Evolutionary conservation across 257 asterid species (phyloP).

Genomic region (Solanum paucissectum): DNA sequence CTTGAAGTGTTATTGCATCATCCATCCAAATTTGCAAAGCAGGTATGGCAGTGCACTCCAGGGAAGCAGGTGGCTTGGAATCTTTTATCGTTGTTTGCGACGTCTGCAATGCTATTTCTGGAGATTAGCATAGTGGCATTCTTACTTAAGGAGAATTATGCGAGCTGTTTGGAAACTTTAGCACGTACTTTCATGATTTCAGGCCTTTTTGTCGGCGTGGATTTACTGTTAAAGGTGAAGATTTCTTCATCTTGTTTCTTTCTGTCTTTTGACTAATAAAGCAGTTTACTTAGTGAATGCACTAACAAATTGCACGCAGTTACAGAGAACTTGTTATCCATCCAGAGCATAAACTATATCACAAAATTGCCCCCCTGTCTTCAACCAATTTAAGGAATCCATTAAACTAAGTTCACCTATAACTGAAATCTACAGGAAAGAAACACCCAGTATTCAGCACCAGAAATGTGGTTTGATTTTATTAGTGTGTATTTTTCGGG

Average conservation of each 20-base stretch:
- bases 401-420: not conserved
- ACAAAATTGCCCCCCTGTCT: not conserved
- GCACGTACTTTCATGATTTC: conserved; percentile 70
- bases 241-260: not conserved
- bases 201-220: conserved; percentile 64
- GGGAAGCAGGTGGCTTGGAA: conserved; percentile 71
- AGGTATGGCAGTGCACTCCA: conserved; percentile 86
- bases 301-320: not conserved
- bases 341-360: not conserved
- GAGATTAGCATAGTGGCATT: conserved; percentile 73
- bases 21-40: not conserved
- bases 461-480: not conserved
- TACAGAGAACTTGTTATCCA: not conserved
- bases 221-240: conserved; percentile 72
- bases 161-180: conserved; percentile 75
- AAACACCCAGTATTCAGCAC: not conserved
- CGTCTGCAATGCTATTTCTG: conserved; percentile 60
- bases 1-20: not conserved
- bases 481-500: not conserved
- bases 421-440: not conserved
- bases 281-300: not conserved
- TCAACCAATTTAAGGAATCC: not conserved
- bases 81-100: conserved; percentile 57
- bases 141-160: conserved; percentile 73
- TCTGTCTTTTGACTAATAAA: not conserved